Percentiles rank a stretch among this genome's conserved stretches.
These are phyloP conservation scores for Albifimbria verrucaria DNA, from an alignment of 2,329 filamentous ascomycete genomes.

Conservation along the genomic window DNA sequence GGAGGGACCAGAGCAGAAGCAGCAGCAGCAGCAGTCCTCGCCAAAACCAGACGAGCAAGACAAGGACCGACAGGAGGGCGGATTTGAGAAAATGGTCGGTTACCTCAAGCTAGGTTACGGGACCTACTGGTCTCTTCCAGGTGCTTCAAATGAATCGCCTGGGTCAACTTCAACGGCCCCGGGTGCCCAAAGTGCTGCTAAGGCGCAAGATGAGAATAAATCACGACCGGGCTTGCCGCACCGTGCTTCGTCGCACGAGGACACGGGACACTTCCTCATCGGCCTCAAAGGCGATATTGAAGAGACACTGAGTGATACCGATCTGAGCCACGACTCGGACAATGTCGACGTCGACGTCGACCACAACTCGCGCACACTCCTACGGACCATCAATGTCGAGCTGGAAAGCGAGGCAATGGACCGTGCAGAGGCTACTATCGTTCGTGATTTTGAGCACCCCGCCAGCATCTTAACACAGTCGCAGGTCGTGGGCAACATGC, in stretches of 20 bases:
- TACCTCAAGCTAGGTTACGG: slow-evolving; percentile 67
- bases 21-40: background rate
- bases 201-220: background rate
- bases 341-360: slow-evolving; percentile 25
- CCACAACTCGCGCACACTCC: slow-evolving; percentile 52
- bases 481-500: slow-evolving; percentile 30
- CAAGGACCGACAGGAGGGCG: slow-evolving; percentile 27
- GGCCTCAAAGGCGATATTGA: slow-evolving; percentile 65
- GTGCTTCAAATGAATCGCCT: slow-evolving; percentile 17
- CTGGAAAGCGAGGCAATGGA: slow-evolving; percentile 41
- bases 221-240: slow-evolving; percentile 9
- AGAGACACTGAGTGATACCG: slow-evolving; percentile 32
- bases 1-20: background rate
- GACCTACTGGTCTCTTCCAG: slow-evolving; percentile 58
- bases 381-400: slow-evolving; percentile 67
- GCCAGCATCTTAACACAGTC: slow-evolving; percentile 27
- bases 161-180: slow-evolving; percentile 7
- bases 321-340: slow-evolving; percentile 26
- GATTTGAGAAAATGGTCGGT: slow-evolving; percentile 55
- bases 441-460: slow-evolving; percentile 41
- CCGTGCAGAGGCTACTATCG: slow-evolving; percentile 40
- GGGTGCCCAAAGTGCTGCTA: background rate
- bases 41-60: slow-evolving; percentile 13
- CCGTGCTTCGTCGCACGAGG: slow-evolving; percentile 22
- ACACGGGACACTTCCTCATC: slow-evolving; percentile 57